A percentile compares a stretch with the other conserved stretches of the same genome.
Conservation (phyloP, 805 yeast genomes). For the Kluyveromyces wickerhamii region DNA sequence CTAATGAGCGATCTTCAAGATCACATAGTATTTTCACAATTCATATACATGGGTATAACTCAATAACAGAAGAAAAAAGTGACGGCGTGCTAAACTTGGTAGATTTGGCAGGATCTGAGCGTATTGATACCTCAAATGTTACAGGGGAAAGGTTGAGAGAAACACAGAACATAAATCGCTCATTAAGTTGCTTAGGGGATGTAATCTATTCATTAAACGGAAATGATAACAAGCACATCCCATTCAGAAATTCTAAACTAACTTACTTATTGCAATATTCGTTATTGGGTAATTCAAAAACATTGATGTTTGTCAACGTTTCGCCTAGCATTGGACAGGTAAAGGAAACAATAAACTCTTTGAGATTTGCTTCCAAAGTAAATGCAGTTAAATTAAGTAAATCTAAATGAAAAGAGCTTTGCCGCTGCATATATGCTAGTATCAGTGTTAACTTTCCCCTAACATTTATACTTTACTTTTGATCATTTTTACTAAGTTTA, state of each 20-base stretch:
- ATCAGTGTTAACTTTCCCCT: too few species aligned
- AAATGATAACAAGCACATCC: conserved; percentile 70
- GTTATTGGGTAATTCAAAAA: conserved; percentile 76
- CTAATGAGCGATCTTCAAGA: conserved; percentile 81
- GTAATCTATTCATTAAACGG: conserved; percentile 71
- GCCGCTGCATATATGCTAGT: too few species aligned
- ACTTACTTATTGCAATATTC: conserved; percentile 82
- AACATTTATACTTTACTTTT: too few species aligned
- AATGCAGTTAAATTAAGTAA: too few species aligned
- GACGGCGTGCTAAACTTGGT: conserved; percentile 68
- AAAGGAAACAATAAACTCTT: conserved; percentile 73
- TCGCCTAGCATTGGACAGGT: conserved; percentile 58
- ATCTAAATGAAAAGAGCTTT: too few species aligned
- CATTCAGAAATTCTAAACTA: conserved; percentile 89
- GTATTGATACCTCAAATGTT: conserved; percentile 66
- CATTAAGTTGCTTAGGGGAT: conserved; percentile 82
- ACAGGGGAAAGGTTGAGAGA: conserved; percentile 76
- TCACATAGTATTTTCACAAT: conserved; percentile 81
- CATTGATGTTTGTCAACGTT: conserved; percentile 86
- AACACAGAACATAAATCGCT: conserved; percentile 82
- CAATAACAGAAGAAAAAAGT: conserved; percentile 38
- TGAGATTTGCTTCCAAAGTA: conserved; percentile 84
- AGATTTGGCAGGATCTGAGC: conserved; percentile 92
- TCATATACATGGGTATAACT: conserved; percentile 47
- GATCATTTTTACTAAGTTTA: too few species aligned